phyloP scores from a whole-genome alignment of 768 basidiomycete genomes.

The Agrocybe praecox region DNA sequence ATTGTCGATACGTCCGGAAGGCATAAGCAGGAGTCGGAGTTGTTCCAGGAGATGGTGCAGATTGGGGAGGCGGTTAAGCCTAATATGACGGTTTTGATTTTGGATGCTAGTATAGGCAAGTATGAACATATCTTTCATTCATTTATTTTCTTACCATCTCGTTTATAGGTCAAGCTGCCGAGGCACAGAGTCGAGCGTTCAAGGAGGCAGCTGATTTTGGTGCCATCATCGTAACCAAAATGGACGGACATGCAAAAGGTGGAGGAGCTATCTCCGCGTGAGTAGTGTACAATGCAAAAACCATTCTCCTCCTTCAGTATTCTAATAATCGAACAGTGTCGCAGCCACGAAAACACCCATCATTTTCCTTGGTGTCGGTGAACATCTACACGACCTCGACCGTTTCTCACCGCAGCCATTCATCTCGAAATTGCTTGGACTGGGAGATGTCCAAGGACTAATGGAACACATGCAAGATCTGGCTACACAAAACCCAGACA shows the following conservation, averaged over 20 bases:
- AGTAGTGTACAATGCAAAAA: slow-evolving; percentile 30
- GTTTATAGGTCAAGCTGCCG: slow-evolving; percentile 87
- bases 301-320: slow-evolving; percentile 4
- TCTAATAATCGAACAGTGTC: slow-evolving; percentile 55
- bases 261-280: slow-evolving; percentile 99
- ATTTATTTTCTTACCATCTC: not conserved
- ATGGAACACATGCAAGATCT: slow-evolving; percentile 99
- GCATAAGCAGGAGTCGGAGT: slow-evolving; percentile 95
- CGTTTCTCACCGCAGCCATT: slow-evolving; percentile 96
- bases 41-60: slow-evolving; percentile 98
- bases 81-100: slow-evolving; percentile 92
- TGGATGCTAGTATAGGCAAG: slow-evolving; percentile 99
- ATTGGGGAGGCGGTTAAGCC: slow-evolving; percentile 93
- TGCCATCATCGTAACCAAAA: slow-evolving; percentile 98
- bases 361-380: slow-evolving; percentile 97
- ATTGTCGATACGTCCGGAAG: slow-evolving; percentile 98
- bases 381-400: slow-evolving; percentile 97
- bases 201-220: slow-evolving; percentile 98
- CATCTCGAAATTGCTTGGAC: slow-evolving; percentile 92
- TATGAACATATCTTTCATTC: slow-evolving; percentile 27
- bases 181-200: slow-evolving; percentile 94
- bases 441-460: slow-evolving; percentile 95
- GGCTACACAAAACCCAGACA: slow-evolving; percentile 90
- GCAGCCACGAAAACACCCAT: slow-evolving; percentile 99
- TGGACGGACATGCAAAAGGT: slow-evolving; percentile 99